These are phyloP conservation scores for Psilocybe cubensis DNA, from an alignment of 768 basidiomycete species.

Conservation along the genomic window DNA sequence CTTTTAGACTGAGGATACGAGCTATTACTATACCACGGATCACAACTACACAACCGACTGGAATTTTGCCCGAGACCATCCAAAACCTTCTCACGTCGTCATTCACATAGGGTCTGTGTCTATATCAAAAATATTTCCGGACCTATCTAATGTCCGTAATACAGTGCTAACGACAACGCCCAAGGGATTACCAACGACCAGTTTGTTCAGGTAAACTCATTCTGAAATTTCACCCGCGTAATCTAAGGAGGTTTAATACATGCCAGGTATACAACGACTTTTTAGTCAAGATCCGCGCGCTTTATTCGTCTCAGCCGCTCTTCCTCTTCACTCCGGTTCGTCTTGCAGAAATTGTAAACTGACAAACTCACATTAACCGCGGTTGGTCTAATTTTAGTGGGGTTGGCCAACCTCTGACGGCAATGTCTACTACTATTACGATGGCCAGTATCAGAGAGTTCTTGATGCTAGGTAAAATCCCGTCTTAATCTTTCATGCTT, in stretches of 20 bases:
- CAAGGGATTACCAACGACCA: slow-evolving; percentile 47
- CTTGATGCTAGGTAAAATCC: slow-evolving; percentile 32
- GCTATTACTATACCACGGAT: slow-evolving; percentile 53
- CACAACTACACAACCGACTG: slow-evolving; percentile 66
- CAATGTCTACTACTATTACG: slow-evolving; percentile 46
- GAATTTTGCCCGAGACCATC: slow-evolving; percentile 52
- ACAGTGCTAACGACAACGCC: slow-evolving; percentile 56
- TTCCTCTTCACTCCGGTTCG: slow-evolving; percentile 52
- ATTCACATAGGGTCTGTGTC: slow-evolving; percentile 53
- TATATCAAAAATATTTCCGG: not conserved
- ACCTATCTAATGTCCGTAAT: not conserved
- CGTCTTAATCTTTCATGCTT: not conserved
- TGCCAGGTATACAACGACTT: slow-evolving; percentile 50
- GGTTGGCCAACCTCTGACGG: slow-evolving; percentile 59
- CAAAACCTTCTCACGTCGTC: slow-evolving; percentile 51
- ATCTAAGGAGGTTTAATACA: not conserved
- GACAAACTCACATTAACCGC: not conserved
- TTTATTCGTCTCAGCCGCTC: slow-evolving; percentile 49
- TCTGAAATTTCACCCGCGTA: not conserved
- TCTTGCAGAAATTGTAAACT: not conserved
- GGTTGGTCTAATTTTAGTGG: slow-evolving; percentile 37
- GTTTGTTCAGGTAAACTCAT: slow-evolving; percentile 40
- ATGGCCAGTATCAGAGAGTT: slow-evolving; percentile 47
- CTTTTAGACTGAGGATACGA: slow-evolving; percentile 55
- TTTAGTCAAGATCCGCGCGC: slow-evolving; percentile 44